These are phyloP conservation scores for Rubroshorea leprosula DNA, from an alignment of 345 rosid species.

Conservation along the genomic window DNA sequence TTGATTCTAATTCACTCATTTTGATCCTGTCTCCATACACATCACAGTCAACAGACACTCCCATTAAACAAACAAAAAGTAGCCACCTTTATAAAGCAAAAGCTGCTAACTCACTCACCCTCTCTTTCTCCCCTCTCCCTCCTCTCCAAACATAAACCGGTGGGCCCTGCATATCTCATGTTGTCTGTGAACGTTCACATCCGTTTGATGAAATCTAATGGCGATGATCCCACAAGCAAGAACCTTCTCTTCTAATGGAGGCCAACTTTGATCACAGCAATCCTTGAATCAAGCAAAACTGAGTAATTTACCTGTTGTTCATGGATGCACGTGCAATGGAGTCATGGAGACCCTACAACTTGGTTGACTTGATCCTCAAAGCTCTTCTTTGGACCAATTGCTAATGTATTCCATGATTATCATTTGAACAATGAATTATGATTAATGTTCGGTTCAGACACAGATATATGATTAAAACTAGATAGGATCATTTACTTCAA, in stretches of 20 bases:
- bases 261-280: not conserved
- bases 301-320: conserved; percentile 18
- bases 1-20: conserved; percentile 31
- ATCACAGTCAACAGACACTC: conserved; percentile 43
- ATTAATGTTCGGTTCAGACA: conserved; percentile 19
- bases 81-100: conserved; percentile 52
- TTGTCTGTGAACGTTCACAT: not conserved
- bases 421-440: conserved; percentile 19
- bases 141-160: not conserved
- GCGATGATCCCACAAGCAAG: not conserved
- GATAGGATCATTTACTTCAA: not conserved
- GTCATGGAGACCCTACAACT: conserved; percentile 20
- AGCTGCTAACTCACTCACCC: conserved; percentile 27
- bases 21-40: conserved; percentile 37
- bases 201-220: conserved; percentile 10
- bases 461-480: too few relatives aligned
- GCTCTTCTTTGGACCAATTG: conserved; percentile 7
- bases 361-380: conserved; percentile 30
- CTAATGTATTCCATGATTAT: conserved; percentile 12
- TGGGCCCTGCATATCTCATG: not conserved
- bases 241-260: not conserved
- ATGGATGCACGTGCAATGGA: conserved; percentile 50
- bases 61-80: conserved; percentile 42
- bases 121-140: too few relatives aligned
- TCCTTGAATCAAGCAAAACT: conserved; percentile 2